Evolutionary conservation across 257 asterid species (phyloP), one percentile per base, ranked within the genome.

Genomic region (Scutellaria galericulata): DNA sequence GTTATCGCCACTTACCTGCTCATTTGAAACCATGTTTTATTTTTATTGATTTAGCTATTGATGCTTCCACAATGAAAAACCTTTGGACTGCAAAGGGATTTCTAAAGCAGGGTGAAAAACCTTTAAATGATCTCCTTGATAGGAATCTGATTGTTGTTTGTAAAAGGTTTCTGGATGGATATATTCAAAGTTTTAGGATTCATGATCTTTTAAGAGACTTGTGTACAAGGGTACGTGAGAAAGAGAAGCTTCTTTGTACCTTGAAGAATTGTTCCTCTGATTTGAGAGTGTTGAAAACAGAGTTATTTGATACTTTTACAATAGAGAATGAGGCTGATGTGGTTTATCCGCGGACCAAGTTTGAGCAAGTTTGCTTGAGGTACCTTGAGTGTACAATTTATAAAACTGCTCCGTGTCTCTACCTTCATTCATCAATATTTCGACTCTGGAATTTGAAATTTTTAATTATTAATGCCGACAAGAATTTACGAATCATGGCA

Each of bases 381-480:
- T 24, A 24, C 27, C 2, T 24, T 1, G 2, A 24, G 1, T 24
- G 27, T 1, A 24, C 27, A 24, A 24, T 24, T 24, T 24, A 1
- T 24, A 24, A 2, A 24, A 24, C 27, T 24, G 2, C 1, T 24
- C 2, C 27, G 27, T 24, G 27, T 24, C 2, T 24, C 27, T 24
- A 24, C 27, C 58, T 65, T 46, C 71, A 59, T 31, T 50, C 72
- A 13, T 66, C 60, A 66, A 14, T 66, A 48, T 66, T 48, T 18
- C 14, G 7, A 22, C 7, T 48, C 6, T 66, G 72, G 72, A 66
- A 50, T 50, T n/a, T 66, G 35, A 48, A 48, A 66, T 31, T 60
- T 4, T 14, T 66, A 15, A 50, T 48, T n/a, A 40, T 66, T 1
- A 18, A 14, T 2, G 9, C n/a, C 14, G 5, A 5, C 6, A 7